Evolutionary conservation across 305 asterid genomes (phyloP).

Genomic region (Plantago rigida): DNA sequence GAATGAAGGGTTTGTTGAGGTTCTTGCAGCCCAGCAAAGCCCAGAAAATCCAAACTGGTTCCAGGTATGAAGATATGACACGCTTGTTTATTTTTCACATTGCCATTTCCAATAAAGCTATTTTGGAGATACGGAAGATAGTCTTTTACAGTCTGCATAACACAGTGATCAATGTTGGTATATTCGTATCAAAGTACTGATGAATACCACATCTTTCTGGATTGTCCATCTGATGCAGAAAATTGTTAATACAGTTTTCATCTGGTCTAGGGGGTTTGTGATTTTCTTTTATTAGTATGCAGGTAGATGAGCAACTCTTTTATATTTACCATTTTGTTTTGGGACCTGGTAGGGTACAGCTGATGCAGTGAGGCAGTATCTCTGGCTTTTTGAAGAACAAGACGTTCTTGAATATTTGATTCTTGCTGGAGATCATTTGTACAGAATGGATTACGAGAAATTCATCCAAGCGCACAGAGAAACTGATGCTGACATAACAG

Average conservation of each 20-base stretch:
- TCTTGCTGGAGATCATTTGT: conserved; percentile 65
- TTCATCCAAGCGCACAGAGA: conserved; percentile 60
- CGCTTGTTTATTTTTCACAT: background rate
- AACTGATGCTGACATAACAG: conserved; percentile 67
- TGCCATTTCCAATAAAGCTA: too few relatives aligned
- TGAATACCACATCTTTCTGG: background rate
- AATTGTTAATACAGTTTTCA: background rate
- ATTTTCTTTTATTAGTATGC: background rate
- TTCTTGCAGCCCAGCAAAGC: conserved; percentile 96
- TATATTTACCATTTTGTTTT: conserved; percentile 2
- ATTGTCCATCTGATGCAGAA: background rate
- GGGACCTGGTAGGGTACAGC: conserved; percentile 50
- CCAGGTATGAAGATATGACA: conserved; percentile 37
- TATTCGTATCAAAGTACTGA: too few relatives aligned
- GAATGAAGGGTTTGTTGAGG: conserved; percentile 76
- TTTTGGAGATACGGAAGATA: too few relatives aligned
- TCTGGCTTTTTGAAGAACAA: conserved; percentile 65
- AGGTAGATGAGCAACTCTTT: background rate
- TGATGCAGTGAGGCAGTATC: conserved; percentile 63
- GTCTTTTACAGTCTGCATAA: too few relatives aligned
- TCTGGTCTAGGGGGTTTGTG: background rate
- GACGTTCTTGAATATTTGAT: conserved; percentile 53
- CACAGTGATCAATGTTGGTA: too few relatives aligned
- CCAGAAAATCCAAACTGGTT: conserved; percentile 73
- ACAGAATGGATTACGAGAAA: conserved; percentile 61